Evolutionary conservation across 2,329 filamentous ascomycete species (phyloP).

Genomic region (Nothopassalora personata): DNA sequence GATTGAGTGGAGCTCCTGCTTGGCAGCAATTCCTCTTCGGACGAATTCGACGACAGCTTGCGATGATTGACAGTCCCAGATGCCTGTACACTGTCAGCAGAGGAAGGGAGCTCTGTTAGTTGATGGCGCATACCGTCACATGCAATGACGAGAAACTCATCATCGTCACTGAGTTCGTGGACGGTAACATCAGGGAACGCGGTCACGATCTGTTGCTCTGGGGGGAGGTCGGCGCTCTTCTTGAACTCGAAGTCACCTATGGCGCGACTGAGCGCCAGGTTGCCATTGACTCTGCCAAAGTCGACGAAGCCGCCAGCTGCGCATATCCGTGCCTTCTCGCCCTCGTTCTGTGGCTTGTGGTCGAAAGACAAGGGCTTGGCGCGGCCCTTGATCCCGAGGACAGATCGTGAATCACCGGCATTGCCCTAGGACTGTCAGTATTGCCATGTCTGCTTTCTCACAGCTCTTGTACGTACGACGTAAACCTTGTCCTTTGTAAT

Average conservation of each 20-base stretch:
- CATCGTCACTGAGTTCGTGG: slow-evolving; percentile 85
- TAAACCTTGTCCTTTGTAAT: slow-evolving; percentile 90
- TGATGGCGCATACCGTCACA: slow-evolving; percentile 67
- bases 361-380: slow-evolving; percentile 98
- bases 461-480: slow-evolving; percentile 61
- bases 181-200: slow-evolving; percentile 91
- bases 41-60: slow-evolving; percentile 97
- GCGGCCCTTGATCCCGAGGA: slow-evolving; percentile 91
- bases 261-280: slow-evolving; percentile 89
- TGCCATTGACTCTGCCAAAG: slow-evolving; percentile 97
- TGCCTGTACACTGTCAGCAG: slow-evolving; percentile 56
- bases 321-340: slow-evolving; percentile 91
- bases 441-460: background rate
- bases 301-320: slow-evolving; percentile 97
- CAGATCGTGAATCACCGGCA: slow-evolving; percentile 90
- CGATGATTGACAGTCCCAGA: slow-evolving; percentile 99
- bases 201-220: slow-evolving; percentile 98
- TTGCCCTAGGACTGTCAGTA: slow-evolving; percentile 63
- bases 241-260: slow-evolving; percentile 99
- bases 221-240: slow-evolving; percentile 92
- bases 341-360: slow-evolving; percentile 98
- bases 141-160: slow-evolving; percentile 90
- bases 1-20: slow-evolving; percentile 89
- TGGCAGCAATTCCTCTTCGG: slow-evolving; percentile 88
- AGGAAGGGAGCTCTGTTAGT: background rate